Conservation (phyloP, 805 yeast genomes). For the Cyberlindnera sargentensis region DNA sequence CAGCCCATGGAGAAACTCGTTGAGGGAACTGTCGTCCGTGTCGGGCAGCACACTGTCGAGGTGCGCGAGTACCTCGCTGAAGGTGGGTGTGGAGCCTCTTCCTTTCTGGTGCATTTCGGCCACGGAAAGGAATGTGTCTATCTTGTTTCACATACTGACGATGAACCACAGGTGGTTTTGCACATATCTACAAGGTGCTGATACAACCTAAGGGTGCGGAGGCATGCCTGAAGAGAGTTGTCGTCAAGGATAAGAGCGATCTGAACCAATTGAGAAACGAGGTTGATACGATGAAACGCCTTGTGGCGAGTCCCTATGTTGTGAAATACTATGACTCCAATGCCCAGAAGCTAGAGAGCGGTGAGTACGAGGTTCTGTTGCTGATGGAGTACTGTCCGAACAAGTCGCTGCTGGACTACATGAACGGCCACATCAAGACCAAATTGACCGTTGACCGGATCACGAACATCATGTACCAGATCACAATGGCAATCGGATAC, state of each 20-base stretch:
- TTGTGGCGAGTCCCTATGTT: conserved; percentile 48
- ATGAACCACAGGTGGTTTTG: conserved; percentile 53
- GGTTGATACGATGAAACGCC: conserved; percentile 69
- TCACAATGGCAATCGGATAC: conserved; percentile 68
- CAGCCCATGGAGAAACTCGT: conserved; percentile 19
- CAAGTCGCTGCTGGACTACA: conserved; percentile 78
- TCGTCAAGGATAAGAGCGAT: conserved; percentile 66
- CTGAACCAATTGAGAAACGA: conserved; percentile 60
- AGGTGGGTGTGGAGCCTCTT: conserved; percentile 31
- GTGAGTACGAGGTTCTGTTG: conserved; percentile 77
- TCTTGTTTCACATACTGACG: conserved; percentile 4
- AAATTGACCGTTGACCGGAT: conserved; percentile 75
- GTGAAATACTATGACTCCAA: conserved; percentile 72
- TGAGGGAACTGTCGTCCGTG: conserved; percentile 50
- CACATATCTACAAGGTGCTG: conserved; percentile 65
- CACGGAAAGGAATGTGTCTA: neutral
- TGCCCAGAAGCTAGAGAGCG: conserved; percentile 50
- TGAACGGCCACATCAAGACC: conserved; percentile 79
- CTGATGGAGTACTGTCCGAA: conserved; percentile 92
- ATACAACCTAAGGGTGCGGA: conserved; percentile 43
- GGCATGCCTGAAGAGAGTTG: conserved; percentile 68
- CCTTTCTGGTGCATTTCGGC: neutral
- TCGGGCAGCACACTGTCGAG: conserved; percentile 54
- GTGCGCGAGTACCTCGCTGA: conserved; percentile 54
- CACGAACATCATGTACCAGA: conserved; percentile 75